A percentile compares a stretch with the other conserved stretches of the same genome.
phyloP scores from a whole-genome alignment of 768 basidiomycete genomes.

The Lentinula sp. region DNA sequence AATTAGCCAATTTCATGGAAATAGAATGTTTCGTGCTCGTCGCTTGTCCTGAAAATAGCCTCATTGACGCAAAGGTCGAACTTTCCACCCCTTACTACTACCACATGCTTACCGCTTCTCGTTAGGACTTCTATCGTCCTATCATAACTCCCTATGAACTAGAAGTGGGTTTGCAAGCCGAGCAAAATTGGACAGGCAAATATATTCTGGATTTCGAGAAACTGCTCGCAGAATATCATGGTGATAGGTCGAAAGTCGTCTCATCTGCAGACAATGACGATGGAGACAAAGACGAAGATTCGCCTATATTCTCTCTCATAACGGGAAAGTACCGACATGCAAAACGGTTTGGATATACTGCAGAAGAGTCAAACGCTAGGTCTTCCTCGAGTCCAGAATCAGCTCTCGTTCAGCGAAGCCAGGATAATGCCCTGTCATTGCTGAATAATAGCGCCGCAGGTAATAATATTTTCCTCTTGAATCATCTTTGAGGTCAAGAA shows the following conservation, averaged over 20 bases:
- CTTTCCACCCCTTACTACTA: not conserved
- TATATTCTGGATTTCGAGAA: slow-evolving; percentile 77
- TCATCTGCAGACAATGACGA: slow-evolving; percentile 12
- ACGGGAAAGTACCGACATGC: slow-evolving; percentile 83
- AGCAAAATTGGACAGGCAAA: slow-evolving; percentile 65
- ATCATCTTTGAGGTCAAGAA: not conserved
- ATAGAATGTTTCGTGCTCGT: slow-evolving; percentile 95
- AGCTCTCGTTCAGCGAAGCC: slow-evolving; percentile 56
- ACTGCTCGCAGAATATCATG: slow-evolving; percentile 27
- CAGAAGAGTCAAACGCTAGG: slow-evolving; percentile 9
- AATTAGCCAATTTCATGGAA: slow-evolving; percentile 93
- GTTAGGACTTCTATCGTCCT: slow-evolving; percentile 81
- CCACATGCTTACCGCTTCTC: not conserved
- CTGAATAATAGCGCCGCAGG: slow-evolving; percentile 69
- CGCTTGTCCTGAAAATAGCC: slow-evolving; percentile 89
- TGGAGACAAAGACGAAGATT: slow-evolving; percentile 48
- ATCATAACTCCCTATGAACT: slow-evolving; percentile 95
- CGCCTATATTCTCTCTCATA: slow-evolving; percentile 78
- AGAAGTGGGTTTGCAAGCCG: slow-evolving; percentile 66
- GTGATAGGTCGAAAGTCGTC: not conserved
- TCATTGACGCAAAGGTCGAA: slow-evolving; percentile 64
- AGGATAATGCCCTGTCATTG: slow-evolving; percentile 50
- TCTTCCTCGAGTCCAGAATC: slow-evolving; percentile 18
- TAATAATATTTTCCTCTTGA: slow-evolving; percentile 21
- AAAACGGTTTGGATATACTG: slow-evolving; percentile 50